A percentile compares a stretch with the other conserved stretches of the same genome.
These are phyloP conservation scores for Tilletiopsis washingtonensis DNA, from an alignment of 1,284 basidiomycete species.

Conservation along the genomic window DNA sequence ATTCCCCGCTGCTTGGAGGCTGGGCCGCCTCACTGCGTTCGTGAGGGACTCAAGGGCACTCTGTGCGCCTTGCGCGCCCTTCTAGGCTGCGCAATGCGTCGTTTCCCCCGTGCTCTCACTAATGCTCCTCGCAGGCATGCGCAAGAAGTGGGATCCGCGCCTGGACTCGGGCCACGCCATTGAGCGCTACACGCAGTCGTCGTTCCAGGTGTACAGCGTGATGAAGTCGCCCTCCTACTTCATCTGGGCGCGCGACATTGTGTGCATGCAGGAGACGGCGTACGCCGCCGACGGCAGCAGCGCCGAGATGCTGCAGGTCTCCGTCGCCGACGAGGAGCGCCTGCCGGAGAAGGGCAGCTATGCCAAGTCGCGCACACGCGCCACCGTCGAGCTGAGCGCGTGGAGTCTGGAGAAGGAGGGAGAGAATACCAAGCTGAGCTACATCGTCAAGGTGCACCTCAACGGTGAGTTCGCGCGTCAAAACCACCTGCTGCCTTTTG, in stretches of 20 bases:
- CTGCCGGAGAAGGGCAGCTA: constrained; percentile 35
- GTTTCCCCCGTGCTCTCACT: not conserved
- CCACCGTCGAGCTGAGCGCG: constrained; percentile 32
- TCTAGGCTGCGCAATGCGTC: too few relatives aligned
- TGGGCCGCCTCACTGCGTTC: too few relatives aligned
- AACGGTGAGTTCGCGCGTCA: constrained; percentile 16
- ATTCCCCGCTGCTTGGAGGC: too few relatives aligned
- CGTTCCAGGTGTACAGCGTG: constrained; percentile 30
- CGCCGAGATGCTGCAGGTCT: constrained; percentile 28
- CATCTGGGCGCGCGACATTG: constrained; percentile 40
- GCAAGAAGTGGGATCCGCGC: constrained; percentile 40
- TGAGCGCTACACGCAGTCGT: constrained; percentile 7
- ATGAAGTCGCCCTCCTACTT: constrained; percentile 40
- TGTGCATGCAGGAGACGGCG: constrained; percentile 32
- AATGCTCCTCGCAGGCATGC: constrained; percentile 14
- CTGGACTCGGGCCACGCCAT: constrained; percentile 20
- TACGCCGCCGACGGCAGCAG: constrained; percentile 12
- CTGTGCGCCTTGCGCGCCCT: too few relatives aligned
- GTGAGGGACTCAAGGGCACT: too few relatives aligned
- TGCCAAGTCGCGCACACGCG: constrained; percentile 29
- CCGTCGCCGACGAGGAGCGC: constrained; percentile 27
- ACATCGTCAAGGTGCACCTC: constrained; percentile 39
- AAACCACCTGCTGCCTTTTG: not conserved
- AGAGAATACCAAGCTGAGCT: constrained; percentile 25
- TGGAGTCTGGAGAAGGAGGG: constrained; percentile 33